A percentile compares a stretch with the other conserved stretches of the same genome.
These are phyloP conservation scores for Chenopodium quinoa DNA, from an alignment of 148 eudicot species.

Conservation along the genomic window DNA sequence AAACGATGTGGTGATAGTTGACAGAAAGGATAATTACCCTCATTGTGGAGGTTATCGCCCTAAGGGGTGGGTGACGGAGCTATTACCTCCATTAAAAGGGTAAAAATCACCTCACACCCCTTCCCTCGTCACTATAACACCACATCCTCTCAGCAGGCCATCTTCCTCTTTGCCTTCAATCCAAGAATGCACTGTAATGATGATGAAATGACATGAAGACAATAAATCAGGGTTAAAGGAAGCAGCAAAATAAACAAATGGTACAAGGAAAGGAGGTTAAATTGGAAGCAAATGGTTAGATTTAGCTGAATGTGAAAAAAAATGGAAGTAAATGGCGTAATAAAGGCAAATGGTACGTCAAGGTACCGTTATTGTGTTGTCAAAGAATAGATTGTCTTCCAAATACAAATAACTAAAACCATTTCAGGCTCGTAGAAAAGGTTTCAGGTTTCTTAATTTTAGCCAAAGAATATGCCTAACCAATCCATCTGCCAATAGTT, in stretches of 20 bases:
- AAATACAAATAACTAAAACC: not conserved
- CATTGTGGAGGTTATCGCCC: too few relatives aligned
- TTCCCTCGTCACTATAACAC: too few relatives aligned
- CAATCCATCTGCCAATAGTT: not conserved
- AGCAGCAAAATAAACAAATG: not conserved
- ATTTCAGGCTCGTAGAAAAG: not conserved
- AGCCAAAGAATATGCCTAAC: slow-evolving; percentile 3
- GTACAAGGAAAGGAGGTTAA: not conserved
- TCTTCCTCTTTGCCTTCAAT: not conserved
- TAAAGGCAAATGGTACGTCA: not conserved
- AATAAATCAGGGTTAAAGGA: not conserved
- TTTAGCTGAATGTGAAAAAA: not conserved
- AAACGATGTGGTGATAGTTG: too few relatives aligned
- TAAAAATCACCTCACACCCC: too few relatives aligned
- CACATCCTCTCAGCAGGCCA: too few relatives aligned
- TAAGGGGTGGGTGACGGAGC: too few relatives aligned
- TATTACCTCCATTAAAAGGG: too few relatives aligned
- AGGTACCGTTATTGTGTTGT: not conserved
- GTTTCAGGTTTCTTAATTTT: not conserved
- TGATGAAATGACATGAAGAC: not conserved
- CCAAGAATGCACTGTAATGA: not conserved
- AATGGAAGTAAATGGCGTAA: not conserved
- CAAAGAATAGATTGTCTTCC: not conserved
- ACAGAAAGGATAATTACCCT: too few relatives aligned
- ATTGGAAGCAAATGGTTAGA: not conserved